phyloP scores from a whole-genome alignment of 2,329 filamentous ascomycete genomes.

The Beauveria sp. region DNA sequence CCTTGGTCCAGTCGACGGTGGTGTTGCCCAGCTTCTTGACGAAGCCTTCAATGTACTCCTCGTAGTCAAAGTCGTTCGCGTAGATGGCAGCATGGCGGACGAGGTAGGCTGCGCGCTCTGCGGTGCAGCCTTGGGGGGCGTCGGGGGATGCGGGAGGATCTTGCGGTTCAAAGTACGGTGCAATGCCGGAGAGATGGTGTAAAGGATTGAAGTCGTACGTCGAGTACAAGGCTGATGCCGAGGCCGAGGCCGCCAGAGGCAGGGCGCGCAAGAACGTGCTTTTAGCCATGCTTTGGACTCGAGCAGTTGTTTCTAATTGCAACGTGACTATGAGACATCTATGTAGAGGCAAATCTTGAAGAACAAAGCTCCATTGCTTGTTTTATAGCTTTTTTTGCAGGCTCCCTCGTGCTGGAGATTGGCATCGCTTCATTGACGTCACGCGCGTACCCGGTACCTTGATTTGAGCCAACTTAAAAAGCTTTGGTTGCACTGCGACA shows the following conservation, averaged over 20 bases:
- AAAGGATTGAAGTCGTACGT: constrained; percentile 45
- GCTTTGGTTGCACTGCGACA: no score
- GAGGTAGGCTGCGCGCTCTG: constrained; percentile 46
- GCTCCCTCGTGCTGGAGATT: not conserved
- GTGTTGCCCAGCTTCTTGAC: constrained; percentile 51
- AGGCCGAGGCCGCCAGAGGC: constrained; percentile 10
- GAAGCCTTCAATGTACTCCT: constrained; percentile 49
- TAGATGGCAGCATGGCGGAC: constrained; percentile 54
- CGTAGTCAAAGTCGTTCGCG: constrained; percentile 51
- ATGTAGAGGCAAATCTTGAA: not conserved
- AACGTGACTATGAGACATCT: not conserved
- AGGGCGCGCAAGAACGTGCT: not conserved
- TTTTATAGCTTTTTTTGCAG: not conserved
- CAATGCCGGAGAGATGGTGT: constrained; percentile 46
- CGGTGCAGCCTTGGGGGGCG: constrained; percentile 42
- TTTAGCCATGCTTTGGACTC: not conserved
- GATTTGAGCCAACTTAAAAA: not conserved
- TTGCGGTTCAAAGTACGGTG: constrained; percentile 50
- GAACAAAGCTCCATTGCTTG: not conserved
- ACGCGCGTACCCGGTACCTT: constrained; percentile 1
- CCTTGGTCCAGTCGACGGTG: constrained; percentile 49
- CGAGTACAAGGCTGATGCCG: constrained; percentile 31
- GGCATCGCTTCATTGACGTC: constrained; percentile 8
- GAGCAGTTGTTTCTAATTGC: not conserved
- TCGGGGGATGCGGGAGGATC: constrained; percentile 36